Conservation (phyloP, 768 basidiomycete genomes). For the Saitozyma sp. region DNA sequence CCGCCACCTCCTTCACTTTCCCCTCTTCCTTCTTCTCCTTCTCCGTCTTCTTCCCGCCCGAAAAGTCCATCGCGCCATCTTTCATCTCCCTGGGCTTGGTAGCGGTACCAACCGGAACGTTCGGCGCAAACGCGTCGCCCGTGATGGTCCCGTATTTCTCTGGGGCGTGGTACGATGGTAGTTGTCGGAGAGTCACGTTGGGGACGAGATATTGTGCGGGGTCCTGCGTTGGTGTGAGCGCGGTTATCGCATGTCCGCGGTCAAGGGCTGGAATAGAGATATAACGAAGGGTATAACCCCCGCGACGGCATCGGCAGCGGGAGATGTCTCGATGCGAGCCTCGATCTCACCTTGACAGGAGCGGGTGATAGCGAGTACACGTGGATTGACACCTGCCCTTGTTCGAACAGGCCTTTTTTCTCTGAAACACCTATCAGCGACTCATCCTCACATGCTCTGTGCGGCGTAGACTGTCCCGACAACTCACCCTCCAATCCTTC, state of each 20-base stretch:
- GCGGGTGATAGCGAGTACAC: slow-evolving; percentile 39
- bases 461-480: not conserved
- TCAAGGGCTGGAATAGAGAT: too few relatives aligned
- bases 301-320: too few relatives aligned
- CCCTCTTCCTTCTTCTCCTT: slow-evolving; percentile 10
- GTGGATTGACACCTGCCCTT: slow-evolving; percentile 29
- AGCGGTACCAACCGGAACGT: not conserved
- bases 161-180: slow-evolving; percentile 28
- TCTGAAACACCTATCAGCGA: slow-evolving; percentile 14
- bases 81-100: slow-evolving; percentile 22
- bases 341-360: slow-evolving; percentile 28
- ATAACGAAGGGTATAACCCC: too few relatives aligned
- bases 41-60: not conserved
- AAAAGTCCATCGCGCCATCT: slow-evolving; percentile 41
- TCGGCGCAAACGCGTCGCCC: slow-evolving; percentile 26
- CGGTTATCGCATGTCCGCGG: not conserved
- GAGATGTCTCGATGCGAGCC: not conserved
- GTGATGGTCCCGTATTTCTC: slow-evolving; percentile 38
- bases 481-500: slow-evolving; percentile 37
- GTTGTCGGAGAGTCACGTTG: slow-evolving; percentile 19
- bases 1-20: slow-evolving; percentile 11
- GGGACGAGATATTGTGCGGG: slow-evolving; percentile 42
- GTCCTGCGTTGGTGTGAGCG: slow-evolving; percentile 29
- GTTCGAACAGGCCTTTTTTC: slow-evolving; percentile 34
- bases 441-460: not conserved